A percentile compares a stretch with the other conserved stretches of the same genome.
Evolutionary conservation across 2,329 filamentous ascomycete genomes (phyloP).

Genomic region (Pseudogymnoascus sp.): DNA sequence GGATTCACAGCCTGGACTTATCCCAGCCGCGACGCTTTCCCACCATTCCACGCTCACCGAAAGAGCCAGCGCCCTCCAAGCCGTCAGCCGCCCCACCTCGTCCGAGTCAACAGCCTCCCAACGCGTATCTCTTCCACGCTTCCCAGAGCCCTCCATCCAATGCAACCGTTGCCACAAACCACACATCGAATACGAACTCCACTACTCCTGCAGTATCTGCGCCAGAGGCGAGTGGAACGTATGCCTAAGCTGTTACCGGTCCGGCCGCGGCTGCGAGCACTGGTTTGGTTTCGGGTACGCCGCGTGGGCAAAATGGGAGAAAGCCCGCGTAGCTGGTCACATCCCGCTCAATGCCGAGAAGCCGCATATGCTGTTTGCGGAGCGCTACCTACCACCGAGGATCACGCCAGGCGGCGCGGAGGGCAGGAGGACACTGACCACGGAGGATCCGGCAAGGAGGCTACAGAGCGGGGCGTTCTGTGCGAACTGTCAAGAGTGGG

Average conservation of each 20-base stretch:
- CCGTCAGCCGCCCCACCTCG: conserved; percentile 25
- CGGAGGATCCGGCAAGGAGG: conserved; percentile 59
- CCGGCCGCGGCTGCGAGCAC: conserved; percentile 68
- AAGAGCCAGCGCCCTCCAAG: conserved; percentile 24
- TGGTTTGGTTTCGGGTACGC: conserved; percentile 83
- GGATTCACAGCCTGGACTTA: conserved; percentile 18
- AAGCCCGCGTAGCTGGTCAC: conserved; percentile 31
- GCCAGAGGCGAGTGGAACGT: conserved; percentile 66
- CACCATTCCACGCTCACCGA: conserved; percentile 18
- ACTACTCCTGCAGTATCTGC: conserved; percentile 75
- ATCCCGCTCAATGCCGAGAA: conserved; percentile 32
- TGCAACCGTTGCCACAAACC: conserved; percentile 64
- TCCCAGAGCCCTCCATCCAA: conserved; percentile 62
- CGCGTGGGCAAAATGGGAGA: conserved; percentile 62
- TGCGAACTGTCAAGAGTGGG: conserved; percentile 62
- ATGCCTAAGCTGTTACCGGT: conserved; percentile 73
- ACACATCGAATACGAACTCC: conserved; percentile 77
- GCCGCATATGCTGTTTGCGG: conserved; percentile 53
- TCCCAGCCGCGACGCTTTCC: neutral
- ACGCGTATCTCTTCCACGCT: conserved; percentile 37
- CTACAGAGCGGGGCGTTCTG: conserved; percentile 81
- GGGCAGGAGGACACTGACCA: conserved; percentile 51
- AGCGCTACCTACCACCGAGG: conserved; percentile 48
- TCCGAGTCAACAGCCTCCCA: conserved; percentile 25
- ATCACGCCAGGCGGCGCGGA: conserved; percentile 45